phyloP scores from a whole-genome alignment of 139 green algal genomes.

The Coelastrella sp. region DNA sequence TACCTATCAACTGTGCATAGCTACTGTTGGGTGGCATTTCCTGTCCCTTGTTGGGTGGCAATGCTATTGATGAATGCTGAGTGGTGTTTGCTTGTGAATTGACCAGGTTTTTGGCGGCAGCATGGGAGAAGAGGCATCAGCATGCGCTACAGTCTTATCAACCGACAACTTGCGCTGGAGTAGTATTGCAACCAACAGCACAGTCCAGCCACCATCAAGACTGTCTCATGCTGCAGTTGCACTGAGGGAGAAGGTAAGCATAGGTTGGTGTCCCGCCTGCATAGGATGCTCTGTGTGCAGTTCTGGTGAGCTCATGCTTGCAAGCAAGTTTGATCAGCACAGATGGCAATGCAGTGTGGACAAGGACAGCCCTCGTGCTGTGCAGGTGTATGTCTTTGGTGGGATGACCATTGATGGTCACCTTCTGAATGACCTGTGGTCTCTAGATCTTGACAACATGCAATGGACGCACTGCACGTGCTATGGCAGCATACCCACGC shows the following conservation, averaged over 20 bases:
- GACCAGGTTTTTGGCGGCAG: constrained; percentile 46
- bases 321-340: background rate
- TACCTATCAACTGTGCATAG: too few relatives aligned
- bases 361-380: too few relatives aligned
- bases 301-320: too few relatives aligned
- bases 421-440: constrained; percentile 81
- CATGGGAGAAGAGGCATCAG: constrained; percentile 44
- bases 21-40: too few relatives aligned
- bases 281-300: too few relatives aligned
- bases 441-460: constrained; percentile 71
- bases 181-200: constrained; percentile 1
- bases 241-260: constrained; percentile 63
- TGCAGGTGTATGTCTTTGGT: constrained; percentile 78
- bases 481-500: constrained; percentile 57
- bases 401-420: constrained; percentile 63
- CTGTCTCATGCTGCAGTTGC: constrained; percentile 60
- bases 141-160: background rate
- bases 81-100: too few relatives aligned
- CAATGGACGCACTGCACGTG: constrained; percentile 69
- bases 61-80: too few relatives aligned
- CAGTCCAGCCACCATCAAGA: constrained; percentile 57
- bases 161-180: constrained; percentile 28
- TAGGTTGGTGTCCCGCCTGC: background rate
- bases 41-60: too few relatives aligned
- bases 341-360: background rate